Evolutionary conservation across 2,329 filamentous ascomycete genomes (phyloP).

Genomic region (Xylaria sp.): DNA sequence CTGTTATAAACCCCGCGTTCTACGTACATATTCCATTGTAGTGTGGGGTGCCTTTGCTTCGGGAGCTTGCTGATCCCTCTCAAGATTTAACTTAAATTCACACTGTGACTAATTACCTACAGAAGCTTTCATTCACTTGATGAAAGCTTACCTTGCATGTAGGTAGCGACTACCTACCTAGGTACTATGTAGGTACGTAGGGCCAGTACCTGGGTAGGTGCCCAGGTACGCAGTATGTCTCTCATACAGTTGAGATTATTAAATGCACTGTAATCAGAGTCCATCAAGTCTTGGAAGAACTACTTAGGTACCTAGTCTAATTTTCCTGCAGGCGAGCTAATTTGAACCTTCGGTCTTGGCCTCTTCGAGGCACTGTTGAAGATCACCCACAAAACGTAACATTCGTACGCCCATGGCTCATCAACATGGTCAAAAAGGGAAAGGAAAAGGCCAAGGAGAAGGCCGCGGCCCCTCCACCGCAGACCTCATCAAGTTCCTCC

Average conservation of each 20-base stretch:
- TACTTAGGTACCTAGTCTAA: too few species aligned
- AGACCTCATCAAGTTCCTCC: constrained; percentile 45
- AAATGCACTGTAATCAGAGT: not conserved
- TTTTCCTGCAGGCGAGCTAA: constrained; percentile 17
- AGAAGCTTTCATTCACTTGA: too few species aligned
- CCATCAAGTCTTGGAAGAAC: not conserved
- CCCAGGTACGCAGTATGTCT: not conserved
- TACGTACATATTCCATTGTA: not conserved
- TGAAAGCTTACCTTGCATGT: too few species aligned
- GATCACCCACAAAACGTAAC: not conserved
- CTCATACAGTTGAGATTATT: not conserved
- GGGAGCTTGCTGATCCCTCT: not conserved
- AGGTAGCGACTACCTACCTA: not conserved
- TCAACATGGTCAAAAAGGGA: constrained; percentile 62
- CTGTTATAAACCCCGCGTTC: not conserved
- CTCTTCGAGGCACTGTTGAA: not conserved
- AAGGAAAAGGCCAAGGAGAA: constrained; percentile 66
- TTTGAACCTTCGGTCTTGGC: constrained; percentile 11
- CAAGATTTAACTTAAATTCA: not conserved
- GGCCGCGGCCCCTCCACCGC: constrained; percentile 52
- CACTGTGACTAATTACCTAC: not conserved
- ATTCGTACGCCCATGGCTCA: constrained; percentile 40
- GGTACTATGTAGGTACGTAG: too few species aligned
- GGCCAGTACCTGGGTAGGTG: too few species aligned
- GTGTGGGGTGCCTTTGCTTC: not conserved